phyloP scores from a whole-genome alignment of 768 basidiomycete species.

The Rhizopogon vulgaris region DNA sequence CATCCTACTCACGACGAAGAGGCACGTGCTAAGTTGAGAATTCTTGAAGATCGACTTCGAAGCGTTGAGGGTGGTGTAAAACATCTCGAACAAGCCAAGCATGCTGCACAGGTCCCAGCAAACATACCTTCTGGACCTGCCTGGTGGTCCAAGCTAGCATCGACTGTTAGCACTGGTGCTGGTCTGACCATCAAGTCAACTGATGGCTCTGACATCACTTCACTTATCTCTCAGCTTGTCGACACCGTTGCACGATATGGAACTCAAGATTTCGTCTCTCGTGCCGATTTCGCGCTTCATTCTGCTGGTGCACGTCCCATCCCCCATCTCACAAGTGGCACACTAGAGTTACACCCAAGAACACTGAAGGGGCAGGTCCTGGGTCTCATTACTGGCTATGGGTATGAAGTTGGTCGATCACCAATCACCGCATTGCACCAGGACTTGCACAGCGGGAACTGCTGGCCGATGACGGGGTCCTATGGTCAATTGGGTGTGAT shows the following conservation, averaged over 20 bases:
- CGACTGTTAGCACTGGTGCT: conserved; percentile 36
- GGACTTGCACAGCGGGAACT: conserved; percentile 76
- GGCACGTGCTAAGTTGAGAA: conserved; percentile 44
- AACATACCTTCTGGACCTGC: conserved; percentile 35
- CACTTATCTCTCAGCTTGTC: conserved; percentile 70
- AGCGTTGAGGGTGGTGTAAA: conserved; percentile 57
- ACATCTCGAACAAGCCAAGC: conserved; percentile 64
- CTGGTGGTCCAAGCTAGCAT: conserved; percentile 68
- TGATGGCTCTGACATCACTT: conserved; percentile 69
- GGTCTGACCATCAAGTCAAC: conserved; percentile 61
- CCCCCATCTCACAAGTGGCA: conserved; percentile 74
- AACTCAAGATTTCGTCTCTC: conserved; percentile 69
- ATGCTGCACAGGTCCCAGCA: conserved; percentile 29
- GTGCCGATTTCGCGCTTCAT: conserved; percentile 80
- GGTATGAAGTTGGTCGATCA: conserved; percentile 63
- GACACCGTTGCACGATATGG: conserved; percentile 62
- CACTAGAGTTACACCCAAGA: conserved; percentile 58
- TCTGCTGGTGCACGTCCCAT: conserved; percentile 78
- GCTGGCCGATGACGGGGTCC: conserved; percentile 86
- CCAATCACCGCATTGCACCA: conserved; percentile 85
- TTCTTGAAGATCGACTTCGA: conserved; percentile 59
- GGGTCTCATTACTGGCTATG: conserved; percentile 55
- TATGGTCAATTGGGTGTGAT: conserved; percentile 79
- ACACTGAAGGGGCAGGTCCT: conserved; percentile 43
- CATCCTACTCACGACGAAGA: conserved; percentile 45